phyloP scores from a whole-genome alignment of 306 rosid species.

The Adenanthera pavonina region DNA sequence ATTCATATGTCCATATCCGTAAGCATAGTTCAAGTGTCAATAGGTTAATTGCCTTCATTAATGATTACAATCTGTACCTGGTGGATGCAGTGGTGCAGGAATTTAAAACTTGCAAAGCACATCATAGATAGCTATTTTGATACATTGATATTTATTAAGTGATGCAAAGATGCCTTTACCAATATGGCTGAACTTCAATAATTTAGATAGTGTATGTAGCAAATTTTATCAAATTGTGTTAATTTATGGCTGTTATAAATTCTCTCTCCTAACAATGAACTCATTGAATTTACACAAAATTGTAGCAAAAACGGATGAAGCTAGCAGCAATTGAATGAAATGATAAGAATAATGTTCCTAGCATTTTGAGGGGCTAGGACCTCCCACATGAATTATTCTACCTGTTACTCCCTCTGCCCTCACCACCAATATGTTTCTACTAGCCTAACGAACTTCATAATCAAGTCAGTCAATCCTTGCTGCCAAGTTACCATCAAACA shows the following conservation, averaged over 20 bases:
- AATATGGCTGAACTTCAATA: slow-evolving; percentile 18
- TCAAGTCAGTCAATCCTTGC: not conserved
- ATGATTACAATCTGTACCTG: not conserved
- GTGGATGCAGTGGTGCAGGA: slow-evolving; percentile 15
- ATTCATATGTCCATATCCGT: not conserved
- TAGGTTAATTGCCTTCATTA: not conserved
- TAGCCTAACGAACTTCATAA: not conserved
- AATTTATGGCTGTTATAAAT: not conserved
- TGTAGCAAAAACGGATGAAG: not conserved
- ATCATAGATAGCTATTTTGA: not conserved
- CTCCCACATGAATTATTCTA: not conserved
- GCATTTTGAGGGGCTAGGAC: too few species aligned
- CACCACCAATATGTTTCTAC: not conserved
- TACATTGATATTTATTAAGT: not conserved
- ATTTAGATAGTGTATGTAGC: slow-evolving; percentile 2
- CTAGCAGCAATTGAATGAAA: not conserved
- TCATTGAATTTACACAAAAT: not conserved
- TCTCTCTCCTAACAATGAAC: not conserved
- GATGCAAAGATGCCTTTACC: slow-evolving; percentile 6
- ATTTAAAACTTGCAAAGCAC: not conserved
- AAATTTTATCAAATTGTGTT: slow-evolving; percentile 12
- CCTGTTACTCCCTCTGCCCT: not conserved
- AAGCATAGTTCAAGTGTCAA: slow-evolving; percentile 20
- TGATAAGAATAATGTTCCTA: not conserved
- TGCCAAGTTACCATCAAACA: too few species aligned